Evolutionary conservation across 805 yeast species (phyloP).

Genomic region (Wickerhamomyces ciferrii): DNA sequence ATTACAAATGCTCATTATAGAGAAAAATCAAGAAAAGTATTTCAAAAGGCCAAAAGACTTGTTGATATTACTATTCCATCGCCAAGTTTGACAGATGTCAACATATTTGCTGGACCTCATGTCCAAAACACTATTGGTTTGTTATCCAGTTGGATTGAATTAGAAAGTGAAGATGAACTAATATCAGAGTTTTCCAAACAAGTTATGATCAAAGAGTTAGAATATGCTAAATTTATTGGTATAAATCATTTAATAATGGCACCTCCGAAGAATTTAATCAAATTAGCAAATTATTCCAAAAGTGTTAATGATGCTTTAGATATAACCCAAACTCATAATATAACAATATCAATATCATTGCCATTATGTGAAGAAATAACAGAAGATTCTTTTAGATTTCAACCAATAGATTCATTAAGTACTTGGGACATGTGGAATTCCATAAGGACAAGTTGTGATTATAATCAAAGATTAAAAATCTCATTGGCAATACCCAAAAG

Average conservation of each 20-base stretch:
- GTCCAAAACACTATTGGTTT: constrained; percentile 44
- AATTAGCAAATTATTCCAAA: constrained; percentile 45
- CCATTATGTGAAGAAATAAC: constrained; percentile 41
- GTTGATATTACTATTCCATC: constrained; percentile 28
- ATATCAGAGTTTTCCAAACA: constrained; percentile 51
- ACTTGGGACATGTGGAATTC: constrained; percentile 78
- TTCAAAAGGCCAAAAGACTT: constrained; percentile 26
- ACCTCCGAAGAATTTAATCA: constrained; percentile 56
- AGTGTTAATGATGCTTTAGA: constrained; percentile 29
- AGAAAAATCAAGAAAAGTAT: constrained; percentile 34
- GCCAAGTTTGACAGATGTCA: constrained; percentile 37
- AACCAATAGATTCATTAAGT: constrained; percentile 39
- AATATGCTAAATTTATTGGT: constrained; percentile 56
- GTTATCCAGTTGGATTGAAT: constrained; percentile 65
- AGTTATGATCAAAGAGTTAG: constrained; percentile 52
- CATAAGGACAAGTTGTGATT: constrained; percentile 49
- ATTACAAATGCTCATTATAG: constrained; percentile 48
- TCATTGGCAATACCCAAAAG: constrained; percentile 70
- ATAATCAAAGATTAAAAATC: constrained; percentile 54
- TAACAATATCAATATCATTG: constrained; percentile 38
- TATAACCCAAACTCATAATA: constrained; percentile 20
- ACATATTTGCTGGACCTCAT: constrained; percentile 37
- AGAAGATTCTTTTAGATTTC: constrained; percentile 13
- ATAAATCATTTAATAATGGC: constrained; percentile 50
- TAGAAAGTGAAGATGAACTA: constrained; percentile 46